Base-by-base conservation (phyloP, 108 stramenopile genomes). In the Pseudonitzschia pungens region DNA sequence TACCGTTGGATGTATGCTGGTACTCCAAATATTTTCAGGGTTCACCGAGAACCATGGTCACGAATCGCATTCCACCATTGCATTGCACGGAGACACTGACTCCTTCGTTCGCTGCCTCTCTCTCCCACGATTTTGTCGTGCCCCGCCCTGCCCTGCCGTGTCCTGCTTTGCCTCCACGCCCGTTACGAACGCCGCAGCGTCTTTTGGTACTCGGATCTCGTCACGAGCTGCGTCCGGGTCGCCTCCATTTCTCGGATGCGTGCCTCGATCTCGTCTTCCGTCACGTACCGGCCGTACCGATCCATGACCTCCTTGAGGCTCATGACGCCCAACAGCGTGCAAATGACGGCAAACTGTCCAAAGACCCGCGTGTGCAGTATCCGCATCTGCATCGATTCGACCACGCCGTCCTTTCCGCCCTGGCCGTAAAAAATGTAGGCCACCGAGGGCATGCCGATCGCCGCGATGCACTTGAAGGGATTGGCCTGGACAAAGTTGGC, bases 291-390 rank as follows among this genome's bases (percentile, higher is more conserved):
- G 31, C 92, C 92, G 73, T 84, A 75, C 8, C 73, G 70, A 74
- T 94, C 89, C 93, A 94, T 94, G 51, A 89, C 87, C 48, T 82
- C 85, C 68, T 94, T 91, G 75, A 94, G 77, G 12, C 90, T 87
- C 90, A 94, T 94, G 45, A 94, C 75, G 12, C 81, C 71, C 33
- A 94, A 56, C 15, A 94, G 75, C 65, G 89, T 86, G 56, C 80
- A 69, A 33, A 94, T 79, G 26, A 91, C 88, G 16, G 93, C 83
- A 70, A 90, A 89, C 69, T 94, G 93, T 44, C 93, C 93, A 70
- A 88, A 83, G 65, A 94, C 93, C 79, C 93, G 90, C 53, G 93
- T 94, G 70, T 94, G 93, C 81, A 94, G 81, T 0, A 94, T 28
- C 67, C 89, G 87, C 77, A 81, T 80, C 69, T 83, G 81, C 4